Base-by-base conservation (phyloP, 2,329 filamentous ascomycete genomes). In the Coniochaeta sp. region DNA sequence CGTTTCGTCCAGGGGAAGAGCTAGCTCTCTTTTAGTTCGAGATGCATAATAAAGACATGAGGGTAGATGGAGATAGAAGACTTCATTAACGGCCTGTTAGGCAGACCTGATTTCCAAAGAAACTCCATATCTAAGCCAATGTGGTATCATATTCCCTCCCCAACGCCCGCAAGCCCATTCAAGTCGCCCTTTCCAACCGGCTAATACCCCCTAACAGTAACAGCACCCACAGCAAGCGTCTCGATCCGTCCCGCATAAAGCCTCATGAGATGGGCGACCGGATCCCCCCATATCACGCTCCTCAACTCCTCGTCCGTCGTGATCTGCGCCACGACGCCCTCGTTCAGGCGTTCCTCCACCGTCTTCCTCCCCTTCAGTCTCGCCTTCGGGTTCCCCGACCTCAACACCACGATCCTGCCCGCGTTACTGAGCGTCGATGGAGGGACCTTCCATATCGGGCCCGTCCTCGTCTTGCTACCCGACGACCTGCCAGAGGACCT, bases 231-330 rank as follows among this genome's bases (percentile, higher is more conserved):
- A 10, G 87, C 87, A 51, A 95, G 67, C 4, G 74, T 71, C 64
- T 94, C 86, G 42, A 95, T 79, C 50, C 90, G 71, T 18, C 76
- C 79, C 13, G 81, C 81, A 67, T 95, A 95, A 18, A 94, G 63
- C 53, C 74, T 81, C 90, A 95, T 95, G 58, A 83, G 75, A 69
- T 95, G 90, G 64, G 83, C 86, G 40, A 89, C 73, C 0, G 88
- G 87, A 64, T 95, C 89, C 0, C 90, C 90, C 78, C 90, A 95
- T 4, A 95, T 74, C 0, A 91, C 78, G 1, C 74, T 77, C 22
- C 86, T 73, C 49, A 95, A 67, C 62, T 87, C 74, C 40, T 85
- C 79, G 56, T 94, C 87, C 0, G 73, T 79, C 8, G 85, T 78
- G 9, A 83, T 76, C 55, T 85, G 84, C 2, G 88, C 88, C 46